Evolutionary conservation across 768 basidiomycete species (phyloP).

Genomic region (Mycena crocata): DNA sequence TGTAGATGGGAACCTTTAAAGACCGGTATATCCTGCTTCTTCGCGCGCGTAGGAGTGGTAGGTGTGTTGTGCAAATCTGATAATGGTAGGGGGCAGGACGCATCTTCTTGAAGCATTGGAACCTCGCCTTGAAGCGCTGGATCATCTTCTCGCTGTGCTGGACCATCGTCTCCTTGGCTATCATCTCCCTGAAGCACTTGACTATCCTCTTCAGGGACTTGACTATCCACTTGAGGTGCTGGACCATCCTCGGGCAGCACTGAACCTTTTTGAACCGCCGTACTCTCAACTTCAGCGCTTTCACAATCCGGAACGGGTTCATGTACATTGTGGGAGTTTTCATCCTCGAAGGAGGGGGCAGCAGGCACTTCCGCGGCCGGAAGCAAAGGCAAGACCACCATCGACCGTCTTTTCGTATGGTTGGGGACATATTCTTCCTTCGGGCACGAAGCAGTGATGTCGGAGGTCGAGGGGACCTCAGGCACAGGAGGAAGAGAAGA

Average conservation of each 20-base stretch:
- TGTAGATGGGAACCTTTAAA: neutral
- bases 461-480: neutral
- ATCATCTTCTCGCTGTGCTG: no score
- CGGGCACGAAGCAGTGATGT: neutral
- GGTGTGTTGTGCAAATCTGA: slow-evolving; percentile 20
- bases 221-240: no score
- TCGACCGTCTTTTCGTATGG: slow-evolving; percentile 9
- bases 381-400: neutral
- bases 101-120: neutral
- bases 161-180: no score
- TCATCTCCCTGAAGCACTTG: no score
- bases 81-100: slow-evolving; percentile 8
- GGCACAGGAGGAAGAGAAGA: neutral
- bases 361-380: neutral
- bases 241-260: no score
- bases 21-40: neutral
- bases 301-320: no score
- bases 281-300: no score
- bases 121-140: neutral
- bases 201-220: no score
- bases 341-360: neutral
- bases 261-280: no score
- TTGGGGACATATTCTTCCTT: neutral
- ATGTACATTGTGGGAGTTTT: no score
- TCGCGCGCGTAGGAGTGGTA: neutral